A percentile compares a stretch with the other conserved stretches of the same genome.
Conservation (phyloP, 805 yeast genomes). For the Metschnikowia reukaufii region DNA sequence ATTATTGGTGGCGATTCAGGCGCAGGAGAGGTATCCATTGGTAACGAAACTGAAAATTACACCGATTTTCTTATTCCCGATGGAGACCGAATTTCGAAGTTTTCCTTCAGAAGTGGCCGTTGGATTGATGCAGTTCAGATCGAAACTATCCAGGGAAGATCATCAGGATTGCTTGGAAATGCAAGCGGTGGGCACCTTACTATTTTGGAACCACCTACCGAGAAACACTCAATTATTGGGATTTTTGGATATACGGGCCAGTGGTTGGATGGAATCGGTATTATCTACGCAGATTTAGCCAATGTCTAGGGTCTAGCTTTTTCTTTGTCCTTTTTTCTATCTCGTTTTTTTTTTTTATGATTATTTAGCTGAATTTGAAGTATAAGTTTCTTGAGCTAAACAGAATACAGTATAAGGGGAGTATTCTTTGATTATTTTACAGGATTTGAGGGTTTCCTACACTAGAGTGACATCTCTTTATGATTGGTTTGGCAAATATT, state of each 20-base stretch:
- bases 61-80: conserved; percentile 54
- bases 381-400: too few relatives aligned
- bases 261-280: conserved; percentile 78
- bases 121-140: conserved; percentile 91
- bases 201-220: conserved; percentile 57
- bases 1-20: neutral
- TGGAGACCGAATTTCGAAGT: conserved; percentile 61
- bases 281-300: conserved; percentile 54
- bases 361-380: too few relatives aligned
- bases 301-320: neutral
- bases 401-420: too few relatives aligned
- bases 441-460: too few relatives aligned
- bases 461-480: too few relatives aligned
- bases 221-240: conserved; percentile 62
- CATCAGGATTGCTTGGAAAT: conserved; percentile 65
- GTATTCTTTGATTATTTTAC: too few relatives aligned
- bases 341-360: neutral
- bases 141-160: conserved; percentile 55
- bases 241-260: conserved; percentile 65
- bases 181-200: conserved; percentile 58
- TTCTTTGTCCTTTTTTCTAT: neutral
- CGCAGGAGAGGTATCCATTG: conserved; percentile 35
- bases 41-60: conserved; percentile 52
- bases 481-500: too few relatives aligned
- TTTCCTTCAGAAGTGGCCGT: conserved; percentile 69